phyloP scores from a whole-genome alignment of 345 rosid genomes.

The Populus tremula region DNA sequence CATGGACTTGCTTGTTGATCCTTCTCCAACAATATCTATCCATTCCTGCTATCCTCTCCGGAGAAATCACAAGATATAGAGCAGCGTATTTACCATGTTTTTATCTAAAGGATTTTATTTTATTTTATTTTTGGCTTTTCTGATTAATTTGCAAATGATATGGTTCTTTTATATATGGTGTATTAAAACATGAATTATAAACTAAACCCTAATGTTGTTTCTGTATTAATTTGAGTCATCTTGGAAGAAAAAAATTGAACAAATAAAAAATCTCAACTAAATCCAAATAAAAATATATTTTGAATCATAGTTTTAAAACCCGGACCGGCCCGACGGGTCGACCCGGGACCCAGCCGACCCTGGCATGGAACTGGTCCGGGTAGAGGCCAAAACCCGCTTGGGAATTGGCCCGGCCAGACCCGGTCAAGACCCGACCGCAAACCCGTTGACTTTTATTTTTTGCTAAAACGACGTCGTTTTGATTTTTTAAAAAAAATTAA shows the following conservation, averaged over 20 bases:
- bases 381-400: no score
- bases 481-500: no score
- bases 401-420: no score
- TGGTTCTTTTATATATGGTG: background rate
- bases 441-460: no score
- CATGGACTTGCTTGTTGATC: background rate
- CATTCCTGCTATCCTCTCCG: background rate
- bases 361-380: no score
- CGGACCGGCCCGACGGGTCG: no score
- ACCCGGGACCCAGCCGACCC: no score
- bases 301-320: no score
- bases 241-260: background rate
- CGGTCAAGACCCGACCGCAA: no score
- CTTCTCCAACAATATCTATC: background rate
- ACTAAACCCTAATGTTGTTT: background rate
- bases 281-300: background rate
- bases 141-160: background rate
- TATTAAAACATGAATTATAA: background rate
- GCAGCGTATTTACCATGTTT: background rate
- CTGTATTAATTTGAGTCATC: background rate
- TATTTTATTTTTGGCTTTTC: background rate
- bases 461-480: no score
- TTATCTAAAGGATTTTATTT: background rate
- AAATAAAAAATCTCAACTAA: background rate
- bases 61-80: background rate